Base-by-base conservation (phyloP, 2,329 filamentous ascomycete genomes). In the Xylariaceae sp. region DNA sequence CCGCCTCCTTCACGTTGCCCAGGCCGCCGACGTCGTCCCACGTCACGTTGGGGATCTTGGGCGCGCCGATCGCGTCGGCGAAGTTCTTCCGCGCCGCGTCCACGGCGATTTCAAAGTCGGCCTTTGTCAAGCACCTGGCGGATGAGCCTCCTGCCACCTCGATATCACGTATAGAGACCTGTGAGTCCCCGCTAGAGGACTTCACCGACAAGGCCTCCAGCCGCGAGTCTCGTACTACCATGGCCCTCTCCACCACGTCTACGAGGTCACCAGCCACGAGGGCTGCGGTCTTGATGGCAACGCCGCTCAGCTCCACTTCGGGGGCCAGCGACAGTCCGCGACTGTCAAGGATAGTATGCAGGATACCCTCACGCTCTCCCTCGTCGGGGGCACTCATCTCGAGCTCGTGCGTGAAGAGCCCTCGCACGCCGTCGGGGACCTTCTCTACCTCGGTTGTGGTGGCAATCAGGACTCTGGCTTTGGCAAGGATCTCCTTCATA, bases 71-170 rank as follows among this genome's bases (percentile, higher is more conserved):
- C 0, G 90, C 83, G 57, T 96, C 92, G 5, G 92, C 90, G 56
- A 98, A 98, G 60, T 95, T 96, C 70, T 95, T 95, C 35, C 92
- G 80, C 1, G 92, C 92, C 5, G 89, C 87, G 39, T 96, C 90
- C 3, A 98, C 90, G 0, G 92, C 92, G n/a, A 80, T 64, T 35
- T 94, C 88, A 45, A 96, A 90, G 58, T 98, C 92, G 2, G 72
- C 68, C 46, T 84, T 84, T 1, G 80, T 89, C 9, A 98, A 70
- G 33, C 83, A 85, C 18, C 79, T 79, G 5, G 84, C 83, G 8
- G 80, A 72, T 25, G 85, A 73, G 0, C 92, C 92, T 19, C 92
- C 92, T 2, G 92, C 80, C 7, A 96, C 69, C 39, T 92, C 77
- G n/a, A 98, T 72, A 55, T 98, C 92, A 32, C 83, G 76, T 4